Conservation (phyloP, 2,329 filamentous ascomycete species). For the Exophiala xenobiotica region DNA sequence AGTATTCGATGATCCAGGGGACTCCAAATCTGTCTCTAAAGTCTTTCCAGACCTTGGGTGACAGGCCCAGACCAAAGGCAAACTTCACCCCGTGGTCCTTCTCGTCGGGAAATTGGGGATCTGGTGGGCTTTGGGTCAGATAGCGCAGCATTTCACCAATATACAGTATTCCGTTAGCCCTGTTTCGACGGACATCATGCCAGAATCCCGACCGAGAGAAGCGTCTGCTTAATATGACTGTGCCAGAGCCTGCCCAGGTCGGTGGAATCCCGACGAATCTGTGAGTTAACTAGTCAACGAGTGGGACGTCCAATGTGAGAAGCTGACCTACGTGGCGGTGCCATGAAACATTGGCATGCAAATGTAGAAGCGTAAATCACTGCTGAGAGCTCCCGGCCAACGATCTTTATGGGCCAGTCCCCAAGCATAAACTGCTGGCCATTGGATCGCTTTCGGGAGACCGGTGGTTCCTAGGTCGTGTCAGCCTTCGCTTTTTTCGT, state of each 20-base stretch:
- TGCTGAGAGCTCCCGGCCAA: too few species aligned
- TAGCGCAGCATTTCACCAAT: constrained; percentile 24
- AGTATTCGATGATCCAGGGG: constrained; percentile 49
- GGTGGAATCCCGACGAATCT: too few species aligned
- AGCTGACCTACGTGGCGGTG: constrained; percentile 37
- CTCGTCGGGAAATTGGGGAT: constrained; percentile 1
- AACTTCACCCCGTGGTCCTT: constrained; percentile 1
- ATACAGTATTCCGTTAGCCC: constrained; percentile 18
- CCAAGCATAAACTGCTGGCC: constrained; percentile 34
- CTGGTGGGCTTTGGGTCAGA: constrained; percentile 9
- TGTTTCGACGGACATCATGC: constrained; percentile 7
- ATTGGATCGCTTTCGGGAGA: constrained; percentile 27
- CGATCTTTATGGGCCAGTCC: too few species aligned
- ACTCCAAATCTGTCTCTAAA: constrained; percentile 41
- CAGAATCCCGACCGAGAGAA: constrained; percentile 18
- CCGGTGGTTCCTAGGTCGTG: constrained; percentile 43
- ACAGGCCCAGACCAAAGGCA: background rate
- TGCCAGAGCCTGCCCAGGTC: too few species aligned
- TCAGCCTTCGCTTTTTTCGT: too few species aligned
- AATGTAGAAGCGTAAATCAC: constrained; percentile 48
- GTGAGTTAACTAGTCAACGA: too few species aligned
- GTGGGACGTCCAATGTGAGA: too few species aligned
- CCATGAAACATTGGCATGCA: constrained; percentile 51
- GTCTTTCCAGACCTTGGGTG: background rate
- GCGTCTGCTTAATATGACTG: constrained; percentile 23